phyloP scores from a whole-genome alignment of 768 basidiomycete genomes.

The Russula abietina region DNA sequence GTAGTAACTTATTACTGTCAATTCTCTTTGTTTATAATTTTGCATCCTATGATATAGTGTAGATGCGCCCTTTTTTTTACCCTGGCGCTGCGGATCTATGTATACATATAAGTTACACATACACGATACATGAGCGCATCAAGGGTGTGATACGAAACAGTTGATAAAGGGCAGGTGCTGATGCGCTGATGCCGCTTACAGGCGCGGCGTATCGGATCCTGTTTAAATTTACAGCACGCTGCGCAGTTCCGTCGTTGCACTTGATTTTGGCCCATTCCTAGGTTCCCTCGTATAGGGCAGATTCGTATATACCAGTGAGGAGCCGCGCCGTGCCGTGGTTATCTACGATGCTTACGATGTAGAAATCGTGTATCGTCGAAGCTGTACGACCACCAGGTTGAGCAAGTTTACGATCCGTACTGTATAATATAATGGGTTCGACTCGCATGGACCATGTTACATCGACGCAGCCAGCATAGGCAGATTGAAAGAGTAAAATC shows the following conservation, averaged over 20 bases:
- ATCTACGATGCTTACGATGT: no score
- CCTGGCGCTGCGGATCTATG: constrained; percentile 12
- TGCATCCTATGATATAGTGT: constrained; percentile 12
- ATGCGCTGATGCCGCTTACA: neutral
- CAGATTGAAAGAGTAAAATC: no score
- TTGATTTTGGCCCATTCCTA: neutral
- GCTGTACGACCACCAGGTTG: neutral
- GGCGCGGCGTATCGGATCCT: neutral
- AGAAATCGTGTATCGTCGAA: neutral
- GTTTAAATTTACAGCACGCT: neutral
- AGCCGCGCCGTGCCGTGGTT: neutral
- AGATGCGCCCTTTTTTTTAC: neutral
- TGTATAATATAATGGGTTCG: neutral
- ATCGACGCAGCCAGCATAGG: neutral
- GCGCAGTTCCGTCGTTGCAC: neutral
- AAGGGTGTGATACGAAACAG: neutral
- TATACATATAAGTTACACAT: neutral
- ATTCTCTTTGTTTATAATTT: constrained; percentile 17
- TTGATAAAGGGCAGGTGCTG: neutral
- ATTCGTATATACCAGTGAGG: neutral
- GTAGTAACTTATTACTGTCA: constrained; percentile 22
- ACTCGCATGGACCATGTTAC: neutral
- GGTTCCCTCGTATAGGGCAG: neutral
- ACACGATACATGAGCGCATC: neutral
- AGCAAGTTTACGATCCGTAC: neutral